Base-by-base conservation (phyloP, 78 protist species). In the Dictyostelium intermedium region DNA sequence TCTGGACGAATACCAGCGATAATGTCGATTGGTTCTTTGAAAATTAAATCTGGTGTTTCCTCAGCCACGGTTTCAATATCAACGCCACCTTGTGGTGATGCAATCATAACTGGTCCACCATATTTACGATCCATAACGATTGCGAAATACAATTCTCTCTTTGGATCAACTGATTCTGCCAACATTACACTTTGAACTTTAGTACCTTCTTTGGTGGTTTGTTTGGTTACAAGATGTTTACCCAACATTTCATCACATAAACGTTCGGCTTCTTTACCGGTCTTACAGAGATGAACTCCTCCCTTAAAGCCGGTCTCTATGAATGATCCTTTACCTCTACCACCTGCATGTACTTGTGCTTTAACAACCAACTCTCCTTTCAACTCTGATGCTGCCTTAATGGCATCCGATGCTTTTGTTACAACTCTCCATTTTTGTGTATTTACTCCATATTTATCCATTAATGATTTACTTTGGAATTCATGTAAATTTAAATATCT, bases 281-380 rank as follows among this genome's bases (percentile, higher is more conserved):
- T 43, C 23, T 78, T 82, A 8, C 94, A 84, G 11, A 47, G 53
- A 83, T 96, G 97, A 18, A 98, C 98, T 25, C 99, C 99, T 35
- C 99, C 99, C 96, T 98, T 79, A 96, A 98, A 96, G 8, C 99
- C 99, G 34, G 82, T 96, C 32, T 74, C 91, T 9, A 50, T 89
- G 91, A 99, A 98, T 23, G 84, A 47, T 23, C 99, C 99, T 66
- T 95, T 91, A 6, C 99, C 99, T 18, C 99, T 97, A 47, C 99
- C 99, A 32, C 99, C 99, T 9, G 99, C 99, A 8, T 96, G 98
- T 7, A 98, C 95, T 95, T 94, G 96, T 53, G 96, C 96, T 60
- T 94, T 94, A 79, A 94, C 78, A 8, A 94, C 96, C 35, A 94
- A 77, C 45, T 94, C 96, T n/a, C 87, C 96, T 43, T 80, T 85